phyloP scores from a whole-genome alignment of 768 basidiomycete genomes.

The Termitomyces sp. region DNA sequence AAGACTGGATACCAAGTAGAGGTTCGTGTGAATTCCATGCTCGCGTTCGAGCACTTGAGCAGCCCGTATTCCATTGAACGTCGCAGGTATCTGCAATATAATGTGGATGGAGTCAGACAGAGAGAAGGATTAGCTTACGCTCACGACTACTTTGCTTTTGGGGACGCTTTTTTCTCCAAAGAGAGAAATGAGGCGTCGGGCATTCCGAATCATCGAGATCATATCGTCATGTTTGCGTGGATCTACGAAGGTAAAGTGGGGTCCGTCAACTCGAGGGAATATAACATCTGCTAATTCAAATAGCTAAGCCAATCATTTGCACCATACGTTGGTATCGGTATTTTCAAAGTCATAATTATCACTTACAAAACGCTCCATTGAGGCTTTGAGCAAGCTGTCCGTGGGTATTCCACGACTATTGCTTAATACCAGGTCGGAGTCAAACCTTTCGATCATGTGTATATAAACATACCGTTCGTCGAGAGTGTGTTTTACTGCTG shows the following conservation, averaged over 20 bases:
- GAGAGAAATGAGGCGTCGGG: slow-evolving; percentile 30
- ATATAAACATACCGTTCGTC: slow-evolving; percentile 13
- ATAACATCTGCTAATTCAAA: slow-evolving; percentile 43
- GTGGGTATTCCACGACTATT: slow-evolving; percentile 9
- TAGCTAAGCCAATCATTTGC: slow-evolving; percentile 27
- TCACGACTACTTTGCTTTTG: slow-evolving; percentile 38
- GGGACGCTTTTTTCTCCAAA: slow-evolving; percentile 35
- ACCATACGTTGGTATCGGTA: not conserved
- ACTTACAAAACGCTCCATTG: slow-evolving; percentile 25
- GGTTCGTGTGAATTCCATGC: slow-evolving; percentile 41
- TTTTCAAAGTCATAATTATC: not conserved
- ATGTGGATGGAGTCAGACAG: not conserved
- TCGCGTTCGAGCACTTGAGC: slow-evolving; percentile 30
- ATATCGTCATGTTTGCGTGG: slow-evolving; percentile 34
- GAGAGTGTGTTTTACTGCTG: slow-evolving; percentile 23
- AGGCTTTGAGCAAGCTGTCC: slow-evolving; percentile 7
- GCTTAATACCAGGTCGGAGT: not conserved
- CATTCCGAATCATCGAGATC: slow-evolving; percentile 34
- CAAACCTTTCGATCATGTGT: not conserved
- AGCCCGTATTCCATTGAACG: slow-evolving; percentile 45
- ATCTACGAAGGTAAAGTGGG: slow-evolving; percentile 47
- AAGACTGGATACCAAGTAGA: slow-evolving; percentile 47
- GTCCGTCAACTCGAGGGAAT: slow-evolving; percentile 37
- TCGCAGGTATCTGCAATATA: slow-evolving; percentile 48
- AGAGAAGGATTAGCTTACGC: slow-evolving; percentile 29